Percentiles rank a stretch among this genome's conserved stretches.
Conservation (phyloP, 2,329 filamentous ascomycete genomes). For the Sporothrix schenckii region DNA sequence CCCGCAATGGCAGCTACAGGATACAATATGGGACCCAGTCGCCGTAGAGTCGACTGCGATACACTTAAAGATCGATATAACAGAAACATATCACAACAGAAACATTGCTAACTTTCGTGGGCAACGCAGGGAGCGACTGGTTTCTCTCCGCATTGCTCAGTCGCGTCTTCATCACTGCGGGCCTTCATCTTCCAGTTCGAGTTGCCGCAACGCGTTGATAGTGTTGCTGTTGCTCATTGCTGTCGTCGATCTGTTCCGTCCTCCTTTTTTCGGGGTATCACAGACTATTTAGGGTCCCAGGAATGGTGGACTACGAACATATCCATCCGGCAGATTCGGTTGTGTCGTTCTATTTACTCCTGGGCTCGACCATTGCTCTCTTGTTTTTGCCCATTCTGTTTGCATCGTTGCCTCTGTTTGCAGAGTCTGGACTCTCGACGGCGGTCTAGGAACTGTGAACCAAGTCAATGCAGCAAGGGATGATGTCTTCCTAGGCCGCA, state of each 20-base stretch:
- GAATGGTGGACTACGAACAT: not conserved
- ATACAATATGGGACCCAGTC: not conserved
- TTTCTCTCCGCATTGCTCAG: not conserved
- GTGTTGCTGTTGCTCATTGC: not conserved
- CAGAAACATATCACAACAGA: not conserved
- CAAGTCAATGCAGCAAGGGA: not conserved
- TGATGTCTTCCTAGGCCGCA: not conserved
- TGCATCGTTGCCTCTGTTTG: not conserved
- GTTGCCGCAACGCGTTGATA: not conserved
- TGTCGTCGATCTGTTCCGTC: not conserved
- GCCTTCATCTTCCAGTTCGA: no score
- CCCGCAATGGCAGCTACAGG: slow-evolving; percentile 7
- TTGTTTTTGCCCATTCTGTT: not conserved
- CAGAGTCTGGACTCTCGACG: not conserved
- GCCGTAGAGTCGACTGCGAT: not conserved
- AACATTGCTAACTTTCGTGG: not conserved
- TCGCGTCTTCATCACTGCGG: not conserved
- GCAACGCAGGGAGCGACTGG: not conserved
- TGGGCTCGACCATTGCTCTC: not conserved
- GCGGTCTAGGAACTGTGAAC: not conserved
- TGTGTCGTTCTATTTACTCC: not conserved
- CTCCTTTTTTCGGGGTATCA: not conserved
- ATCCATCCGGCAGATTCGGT: not conserved
- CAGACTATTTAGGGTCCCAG: not conserved
- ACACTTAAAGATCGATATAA: slow-evolving; percentile 1